Evolutionary conservation across 2,329 filamentous ascomycete species (phyloP).

Genomic region (Davidsoniella eucalypti): DNA sequence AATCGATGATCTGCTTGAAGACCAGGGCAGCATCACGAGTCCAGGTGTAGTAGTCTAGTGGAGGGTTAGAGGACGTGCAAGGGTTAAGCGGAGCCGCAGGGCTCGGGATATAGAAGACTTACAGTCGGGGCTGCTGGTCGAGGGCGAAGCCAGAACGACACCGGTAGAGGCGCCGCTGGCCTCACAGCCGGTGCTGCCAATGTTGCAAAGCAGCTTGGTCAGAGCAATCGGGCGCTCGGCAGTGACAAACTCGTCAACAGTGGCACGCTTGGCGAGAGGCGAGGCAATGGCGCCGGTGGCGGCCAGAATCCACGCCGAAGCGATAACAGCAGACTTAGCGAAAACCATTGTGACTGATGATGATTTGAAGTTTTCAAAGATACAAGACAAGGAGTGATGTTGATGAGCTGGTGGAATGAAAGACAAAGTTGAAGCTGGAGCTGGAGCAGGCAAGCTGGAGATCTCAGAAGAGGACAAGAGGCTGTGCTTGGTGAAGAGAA

Average conservation of each 20-base stretch:
- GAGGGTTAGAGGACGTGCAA: background rate
- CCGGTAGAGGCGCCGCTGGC: slow-evolving; percentile 31
- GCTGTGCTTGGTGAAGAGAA: slow-evolving; percentile 11
- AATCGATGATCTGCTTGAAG: slow-evolving; percentile 52
- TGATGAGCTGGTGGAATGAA: background rate
- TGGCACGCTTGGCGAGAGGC: slow-evolving; percentile 8
- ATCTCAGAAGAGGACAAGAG: slow-evolving; percentile 5
- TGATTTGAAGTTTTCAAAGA: background rate
- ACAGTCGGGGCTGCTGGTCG: slow-evolving; percentile 38
- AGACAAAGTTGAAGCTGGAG: background rate
- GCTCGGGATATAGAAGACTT: slow-evolving; percentile 17
- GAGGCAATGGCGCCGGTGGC: slow-evolving; percentile 10
- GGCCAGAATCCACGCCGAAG: slow-evolving; percentile 10
- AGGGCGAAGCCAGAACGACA: slow-evolving; percentile 40
- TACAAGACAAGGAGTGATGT: background rate
- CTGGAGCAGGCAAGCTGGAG: slow-evolving; percentile 6
- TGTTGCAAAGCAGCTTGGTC: slow-evolving; percentile 39
- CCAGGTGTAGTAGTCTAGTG: slow-evolving; percentile 61
- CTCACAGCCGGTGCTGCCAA: slow-evolving; percentile 37
- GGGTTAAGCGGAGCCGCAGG: slow-evolving; percentile 1
- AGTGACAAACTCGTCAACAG: slow-evolving; percentile 34
- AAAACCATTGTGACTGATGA: slow-evolving; percentile 11
- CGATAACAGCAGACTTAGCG: slow-evolving; percentile 9
- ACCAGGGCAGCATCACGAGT: slow-evolving; percentile 57
- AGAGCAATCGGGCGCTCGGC: slow-evolving; percentile 36